Evolutionary conservation across 805 yeast genomes (phyloP).

Genomic region (Pichia cephalocereana): DNA sequence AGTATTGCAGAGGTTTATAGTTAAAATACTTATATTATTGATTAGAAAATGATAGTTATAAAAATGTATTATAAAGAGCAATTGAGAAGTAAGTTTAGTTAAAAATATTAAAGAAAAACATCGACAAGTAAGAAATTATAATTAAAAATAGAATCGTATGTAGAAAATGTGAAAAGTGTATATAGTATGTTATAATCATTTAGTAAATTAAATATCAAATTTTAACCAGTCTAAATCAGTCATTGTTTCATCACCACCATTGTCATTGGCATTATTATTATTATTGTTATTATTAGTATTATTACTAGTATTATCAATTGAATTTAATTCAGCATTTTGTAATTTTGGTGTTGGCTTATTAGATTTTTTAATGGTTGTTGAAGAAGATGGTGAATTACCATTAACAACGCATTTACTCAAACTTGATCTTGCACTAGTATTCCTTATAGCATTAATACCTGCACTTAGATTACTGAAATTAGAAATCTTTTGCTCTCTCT

Average conservation of each 20-base stretch:
- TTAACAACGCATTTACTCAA: slow-evolving; percentile 5
- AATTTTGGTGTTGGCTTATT: not conserved
- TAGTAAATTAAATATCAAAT: slow-evolving; percentile 21
- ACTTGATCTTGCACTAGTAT: slow-evolving; percentile 1
- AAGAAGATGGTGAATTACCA: not conserved
- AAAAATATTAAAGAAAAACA: not conserved
- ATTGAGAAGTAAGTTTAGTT: no score
- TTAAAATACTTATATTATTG: not conserved
- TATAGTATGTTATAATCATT: no score
- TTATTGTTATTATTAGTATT: not conserved
- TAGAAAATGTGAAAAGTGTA: no score
- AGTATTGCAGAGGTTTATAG: no score
- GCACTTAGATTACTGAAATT: slow-evolving; percentile 14
- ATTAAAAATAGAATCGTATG: no score
- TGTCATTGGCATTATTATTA: no score
- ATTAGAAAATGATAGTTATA: not conserved
- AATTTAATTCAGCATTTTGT: not conserved
- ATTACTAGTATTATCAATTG: not conserved
- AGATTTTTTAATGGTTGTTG: not conserved
- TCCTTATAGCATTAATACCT: slow-evolving; percentile 14
- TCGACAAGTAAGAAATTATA: not conserved
- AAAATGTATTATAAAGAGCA: not conserved
- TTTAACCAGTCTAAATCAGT: slow-evolving; percentile 29
- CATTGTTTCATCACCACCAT: slow-evolving; percentile 1
- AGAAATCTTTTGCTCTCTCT: slow-evolving; percentile 4